Conservation (phyloP, 1,139 yeast species). For the Yamadazyma mexicana region DNA sequence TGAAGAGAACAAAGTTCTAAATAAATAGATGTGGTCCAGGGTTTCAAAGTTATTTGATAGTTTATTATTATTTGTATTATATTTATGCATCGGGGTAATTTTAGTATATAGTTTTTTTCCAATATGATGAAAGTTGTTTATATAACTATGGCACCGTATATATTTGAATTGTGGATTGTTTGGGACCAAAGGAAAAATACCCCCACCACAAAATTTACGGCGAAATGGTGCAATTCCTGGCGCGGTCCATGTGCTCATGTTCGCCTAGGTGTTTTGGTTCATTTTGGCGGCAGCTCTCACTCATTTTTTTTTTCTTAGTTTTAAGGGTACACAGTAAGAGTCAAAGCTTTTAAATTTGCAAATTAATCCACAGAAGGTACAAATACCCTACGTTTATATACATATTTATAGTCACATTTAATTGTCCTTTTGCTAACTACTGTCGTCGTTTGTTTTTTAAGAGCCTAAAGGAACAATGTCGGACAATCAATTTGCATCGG, state of each 20-base stretch:
- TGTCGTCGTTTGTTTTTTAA: no score
- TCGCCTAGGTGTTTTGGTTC: neutral
- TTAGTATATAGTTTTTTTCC: constrained; percentile 3
- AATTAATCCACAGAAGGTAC: no score
- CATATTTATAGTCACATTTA: no score
- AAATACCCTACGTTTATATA: no score
- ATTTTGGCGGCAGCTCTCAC: neutral
- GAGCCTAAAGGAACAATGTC: constrained; percentile 3
- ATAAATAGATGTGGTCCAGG: constrained; percentile 4
- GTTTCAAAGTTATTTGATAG: neutral
- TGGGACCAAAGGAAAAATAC: neutral
- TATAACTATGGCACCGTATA: no score
- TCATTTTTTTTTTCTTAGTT: no score
- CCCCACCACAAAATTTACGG: neutral
- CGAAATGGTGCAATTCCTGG: neutral
- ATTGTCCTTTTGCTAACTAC: no score
- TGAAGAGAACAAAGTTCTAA: neutral
- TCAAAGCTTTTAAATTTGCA: no score
- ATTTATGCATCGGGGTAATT: constrained; percentile 2
- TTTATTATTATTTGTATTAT: constrained; percentile 6
- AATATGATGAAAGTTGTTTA: constrained; percentile 5
- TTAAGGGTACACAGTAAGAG: neutral
- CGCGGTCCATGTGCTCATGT: neutral
- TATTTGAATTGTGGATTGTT: neutral
- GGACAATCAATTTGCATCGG: constrained; percentile 7